phyloP scores from a whole-genome alignment of 1,284 basidiomycete genomes.

The Ganoderma resinaceum region DNA sequence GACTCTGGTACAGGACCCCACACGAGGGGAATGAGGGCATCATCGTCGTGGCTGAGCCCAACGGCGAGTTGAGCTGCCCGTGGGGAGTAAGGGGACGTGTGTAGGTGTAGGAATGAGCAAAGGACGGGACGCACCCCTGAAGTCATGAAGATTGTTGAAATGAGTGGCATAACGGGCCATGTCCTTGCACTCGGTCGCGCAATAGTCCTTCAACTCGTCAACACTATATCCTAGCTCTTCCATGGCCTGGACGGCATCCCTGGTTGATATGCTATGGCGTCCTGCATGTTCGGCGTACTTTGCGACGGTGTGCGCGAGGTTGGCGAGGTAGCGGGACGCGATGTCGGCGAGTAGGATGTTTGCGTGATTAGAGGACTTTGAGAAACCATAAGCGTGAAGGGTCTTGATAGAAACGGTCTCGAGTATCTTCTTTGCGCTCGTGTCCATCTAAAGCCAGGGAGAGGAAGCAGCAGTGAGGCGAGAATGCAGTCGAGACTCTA shows the following conservation, averaged over 20 bases:
- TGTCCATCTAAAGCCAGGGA: slow-evolving; percentile 34
- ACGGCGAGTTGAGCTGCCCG: slow-evolving; percentile 63
- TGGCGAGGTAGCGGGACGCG: slow-evolving; percentile 70
- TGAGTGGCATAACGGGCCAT: slow-evolving; percentile 68
- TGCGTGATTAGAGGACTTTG: slow-evolving; percentile 74
- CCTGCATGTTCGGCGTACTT: slow-evolving; percentile 78
- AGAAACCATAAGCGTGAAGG: slow-evolving; percentile 77
- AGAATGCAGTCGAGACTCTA: slow-evolving; percentile 13
- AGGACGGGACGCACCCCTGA: slow-evolving; percentile 62
- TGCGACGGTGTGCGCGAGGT: slow-evolving; percentile 68
- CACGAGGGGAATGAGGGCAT: slow-evolving; percentile 60
- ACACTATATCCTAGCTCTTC: slow-evolving; percentile 74
- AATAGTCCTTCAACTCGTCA: slow-evolving; percentile 74
- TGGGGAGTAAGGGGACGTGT: slow-evolving; percentile 27
- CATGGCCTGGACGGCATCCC: slow-evolving; percentile 69
- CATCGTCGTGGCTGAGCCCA: slow-evolving; percentile 59
- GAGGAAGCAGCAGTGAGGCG: slow-evolving; percentile 5
- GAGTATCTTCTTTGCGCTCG: slow-evolving; percentile 52
- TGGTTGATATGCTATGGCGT: slow-evolving; percentile 56
- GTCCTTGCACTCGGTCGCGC: slow-evolving; percentile 66
- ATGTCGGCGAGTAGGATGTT: slow-evolving; percentile 72
- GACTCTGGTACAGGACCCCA: slow-evolving; percentile 53
- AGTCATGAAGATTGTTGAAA: slow-evolving; percentile 65
- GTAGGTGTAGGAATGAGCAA: slow-evolving; percentile 8
- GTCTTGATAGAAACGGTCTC: slow-evolving; percentile 72